Conservation (phyloP, 129 eudicot genomes). For the Escallonia herrerae region DNA sequence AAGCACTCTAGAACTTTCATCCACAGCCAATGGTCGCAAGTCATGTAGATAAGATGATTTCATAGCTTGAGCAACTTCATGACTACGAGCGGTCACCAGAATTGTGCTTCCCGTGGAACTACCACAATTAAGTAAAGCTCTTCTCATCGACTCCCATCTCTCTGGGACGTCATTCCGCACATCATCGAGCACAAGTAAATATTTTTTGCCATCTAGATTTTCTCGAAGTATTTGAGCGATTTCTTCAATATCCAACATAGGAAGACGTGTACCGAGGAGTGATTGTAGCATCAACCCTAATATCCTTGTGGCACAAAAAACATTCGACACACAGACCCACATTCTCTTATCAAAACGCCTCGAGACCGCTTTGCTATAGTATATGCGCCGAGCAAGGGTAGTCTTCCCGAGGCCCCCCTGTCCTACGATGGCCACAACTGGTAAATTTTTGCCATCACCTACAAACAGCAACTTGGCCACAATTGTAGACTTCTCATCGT, state of each 20-base stretch:
- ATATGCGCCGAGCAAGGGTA: slow-evolving; percentile 5
- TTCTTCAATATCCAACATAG: background rate
- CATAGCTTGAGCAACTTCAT: slow-evolving; percentile 3
- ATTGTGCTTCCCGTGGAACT: slow-evolving; percentile 9
- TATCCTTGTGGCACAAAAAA: slow-evolving; percentile 1
- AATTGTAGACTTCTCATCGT: slow-evolving; percentile 3
- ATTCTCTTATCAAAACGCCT: slow-evolving; percentile 1
- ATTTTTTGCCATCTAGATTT: slow-evolving; percentile 10
- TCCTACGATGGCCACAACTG: slow-evolving; percentile 15
- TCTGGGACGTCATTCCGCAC: background rate
- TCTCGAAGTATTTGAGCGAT: slow-evolving; percentile 4
- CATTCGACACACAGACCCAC: slow-evolving; percentile 18
- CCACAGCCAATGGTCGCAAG: no score
- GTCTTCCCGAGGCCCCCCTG: slow-evolving; percentile 29
- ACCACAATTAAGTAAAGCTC: slow-evolving; percentile 2
- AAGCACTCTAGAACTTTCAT: no score
- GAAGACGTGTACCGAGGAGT: background rate
- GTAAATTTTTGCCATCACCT: background rate
- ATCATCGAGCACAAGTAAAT: slow-evolving; percentile 17
- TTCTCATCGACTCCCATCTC: background rate
- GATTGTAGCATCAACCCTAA: slow-evolving; percentile 11
- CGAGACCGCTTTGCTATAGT: background rate
- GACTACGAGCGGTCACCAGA: slow-evolving; percentile 15
- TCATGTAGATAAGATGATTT: background rate
- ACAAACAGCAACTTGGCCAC: background rate